Percentiles rank a stretch among this genome's conserved stretches.
Evolutionary conservation across 2,329 filamentous ascomycete species (phyloP).

Genomic region (Cordyceps cicadae): DNA sequence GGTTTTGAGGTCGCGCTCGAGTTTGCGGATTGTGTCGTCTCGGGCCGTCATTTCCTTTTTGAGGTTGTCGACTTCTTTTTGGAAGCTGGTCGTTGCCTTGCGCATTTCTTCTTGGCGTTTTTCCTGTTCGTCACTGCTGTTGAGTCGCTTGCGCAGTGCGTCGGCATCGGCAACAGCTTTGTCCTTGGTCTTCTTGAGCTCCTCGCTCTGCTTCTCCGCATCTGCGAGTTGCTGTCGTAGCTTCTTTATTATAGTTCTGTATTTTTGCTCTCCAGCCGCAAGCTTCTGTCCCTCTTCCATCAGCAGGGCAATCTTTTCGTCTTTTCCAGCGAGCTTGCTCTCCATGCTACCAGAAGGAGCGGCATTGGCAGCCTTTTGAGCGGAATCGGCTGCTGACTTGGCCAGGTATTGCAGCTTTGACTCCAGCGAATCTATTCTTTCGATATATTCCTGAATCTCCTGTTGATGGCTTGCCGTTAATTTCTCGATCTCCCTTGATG

Average conservation of each 20-base stretch:
- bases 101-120: slow-evolving; percentile 41
- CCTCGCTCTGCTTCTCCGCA: slow-evolving; percentile 55
- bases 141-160: slow-evolving; percentile 37
- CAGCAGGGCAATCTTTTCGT: slow-evolving; percentile 79
- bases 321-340: slow-evolving; percentile 78
- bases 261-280: slow-evolving; percentile 77
- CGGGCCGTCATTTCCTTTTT: slow-evolving; percentile 50
- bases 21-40: slow-evolving; percentile 55
- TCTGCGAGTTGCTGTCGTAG: slow-evolving; percentile 58
- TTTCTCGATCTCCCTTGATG: slow-evolving; percentile 15
- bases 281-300: slow-evolving; percentile 90
- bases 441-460: slow-evolving; percentile 74
- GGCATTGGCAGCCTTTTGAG: slow-evolving; percentile 57
- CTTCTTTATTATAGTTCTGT: slow-evolving; percentile 75
- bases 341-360: slow-evolving; percentile 59
- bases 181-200: slow-evolving; percentile 51
- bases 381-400: slow-evolving; percentile 67
- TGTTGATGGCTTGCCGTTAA: slow-evolving; percentile 51
- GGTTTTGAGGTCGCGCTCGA: slow-evolving; percentile 62
- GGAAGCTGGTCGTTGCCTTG: slow-evolving; percentile 45
- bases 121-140: slow-evolving; percentile 45
- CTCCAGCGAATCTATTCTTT: slow-evolving; percentile 86
- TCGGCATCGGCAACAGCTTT: slow-evolving; percentile 46
- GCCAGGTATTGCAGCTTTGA: slow-evolving; percentile 85
- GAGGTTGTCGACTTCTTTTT: slow-evolving; percentile 28